Conservation (phyloP, 768 basidiomycete species). For the Trametes cingulata region DNA sequence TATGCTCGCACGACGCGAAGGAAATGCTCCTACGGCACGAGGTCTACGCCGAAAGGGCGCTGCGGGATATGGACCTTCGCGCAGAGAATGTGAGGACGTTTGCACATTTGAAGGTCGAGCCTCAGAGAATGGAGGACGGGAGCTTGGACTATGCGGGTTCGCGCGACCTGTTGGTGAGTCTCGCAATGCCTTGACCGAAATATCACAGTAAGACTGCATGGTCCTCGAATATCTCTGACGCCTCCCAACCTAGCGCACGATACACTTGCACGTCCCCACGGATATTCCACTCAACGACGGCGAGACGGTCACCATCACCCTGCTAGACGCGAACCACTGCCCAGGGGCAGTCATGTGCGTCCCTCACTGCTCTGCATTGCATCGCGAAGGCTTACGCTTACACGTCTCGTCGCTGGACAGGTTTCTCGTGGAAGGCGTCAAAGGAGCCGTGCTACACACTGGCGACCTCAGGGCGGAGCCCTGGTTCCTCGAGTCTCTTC, state of each 20-base stretch:
- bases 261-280: conserved; percentile 68
- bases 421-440: conserved; percentile 77
- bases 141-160: conserved; percentile 49
- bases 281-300: conserved; percentile 54
- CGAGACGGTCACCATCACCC: conserved; percentile 69
- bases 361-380: neutral
- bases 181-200: too few species aligned
- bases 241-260: conserved; percentile 45
- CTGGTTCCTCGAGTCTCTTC: conserved; percentile 69
- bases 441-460: conserved; percentile 81
- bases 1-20: conserved; percentile 85
- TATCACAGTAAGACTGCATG: too few species aligned
- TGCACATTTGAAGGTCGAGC: conserved; percentile 64
- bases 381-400: too few species aligned
- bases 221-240: too few species aligned
- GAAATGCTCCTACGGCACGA: conserved; percentile 83
- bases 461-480: conserved; percentile 92
- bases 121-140: conserved; percentile 48
- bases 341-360: conserved; percentile 90
- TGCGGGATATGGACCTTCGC: conserved; percentile 52
- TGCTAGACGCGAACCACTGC: conserved; percentile 92
- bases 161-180: conserved; percentile 67
- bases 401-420: conserved; percentile 44
- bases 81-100: conserved; percentile 60
- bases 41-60: conserved; percentile 60